Base-by-base conservation (phyloP, 805 yeast genomes). In the Candida coleopterorum region DNA sequence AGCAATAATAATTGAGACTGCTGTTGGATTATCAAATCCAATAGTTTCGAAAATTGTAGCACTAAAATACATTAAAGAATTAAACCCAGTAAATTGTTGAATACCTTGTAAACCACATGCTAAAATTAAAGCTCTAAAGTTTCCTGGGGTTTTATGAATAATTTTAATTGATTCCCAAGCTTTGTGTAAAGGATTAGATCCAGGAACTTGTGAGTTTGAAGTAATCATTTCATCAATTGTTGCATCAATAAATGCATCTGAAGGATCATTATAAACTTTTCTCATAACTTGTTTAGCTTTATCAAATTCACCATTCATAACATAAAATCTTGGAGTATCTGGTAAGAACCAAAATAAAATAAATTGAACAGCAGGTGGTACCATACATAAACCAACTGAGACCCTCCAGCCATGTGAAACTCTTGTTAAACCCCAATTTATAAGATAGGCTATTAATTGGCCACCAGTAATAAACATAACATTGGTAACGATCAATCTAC, bases 51-150 rank as follows among this genome's bases (percentile, higher is more conserved):
- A 93, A 47, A 93, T 83, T 2, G 97, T 89, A 24, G 95, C 80
- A 33, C 95, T 83, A 62, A 89, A 90, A 67, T 93, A 90, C 95
- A 90, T 85, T 50, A 90, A 74, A 6, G 97, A 86, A 64, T 90
- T 93, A 77, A 90, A 90, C 47, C 97, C 97, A 12, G 95, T 84
- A 51, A 90, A 87, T 64, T 90, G 98, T 68, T 90, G 97, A 52
- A 93, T 83, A 40, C 95, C 96, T 64, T 93, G 97, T 46, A 90
- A 65, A 23, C 94, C 96, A 68, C 96, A 88, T 9, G 90, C 93
- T 52, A 90, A 79, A 23, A 89, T 68, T 43, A 93, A 72, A 5
- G 96, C 97, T 53, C 97, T 78, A 42, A 86, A 77, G 60, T 90
- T 89, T 1, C 94, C 81, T 26, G 86, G 85, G 25, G 72, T 74